Evolutionary conservation across 306 rosid species (phyloP).

Genomic region (Sechiopsis laciniata): DNA sequence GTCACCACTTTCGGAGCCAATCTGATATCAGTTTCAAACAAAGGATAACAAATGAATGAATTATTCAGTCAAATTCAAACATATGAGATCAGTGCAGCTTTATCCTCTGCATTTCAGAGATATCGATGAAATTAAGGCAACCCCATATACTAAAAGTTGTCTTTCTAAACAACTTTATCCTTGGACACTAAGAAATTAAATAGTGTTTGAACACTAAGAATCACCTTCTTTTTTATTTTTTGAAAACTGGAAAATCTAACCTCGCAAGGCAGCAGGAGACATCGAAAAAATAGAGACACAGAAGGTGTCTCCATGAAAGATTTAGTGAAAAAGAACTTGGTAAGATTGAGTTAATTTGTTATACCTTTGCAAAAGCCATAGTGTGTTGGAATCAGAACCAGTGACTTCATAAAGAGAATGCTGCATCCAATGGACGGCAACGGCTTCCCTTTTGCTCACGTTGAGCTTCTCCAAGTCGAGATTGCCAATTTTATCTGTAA

Average conservation of each 20-base stretch:
- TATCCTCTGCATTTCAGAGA: not conserved
- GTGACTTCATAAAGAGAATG: conserved; percentile 96
- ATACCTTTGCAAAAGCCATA: conserved; percentile 94
- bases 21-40: conserved; percentile 37
- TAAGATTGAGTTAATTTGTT: not conserved
- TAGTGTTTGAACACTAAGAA: not conserved
- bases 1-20: conserved; percentile 95
- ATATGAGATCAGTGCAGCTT: not conserved
- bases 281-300: no score
- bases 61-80: conserved; percentile 5
- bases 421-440: conserved; percentile 98
- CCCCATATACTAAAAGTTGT: not conserved
- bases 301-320: conserved; percentile 2
- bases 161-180: not conserved
- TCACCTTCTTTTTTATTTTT: not conserved
- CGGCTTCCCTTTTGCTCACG: conserved; percentile 75
- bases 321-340: not conserved
- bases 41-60: not conserved
- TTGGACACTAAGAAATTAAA: no score
- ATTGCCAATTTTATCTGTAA: conserved; percentile 83
- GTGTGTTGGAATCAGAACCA: conserved; percentile 80
- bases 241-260: no score
- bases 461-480: conserved; percentile 66
- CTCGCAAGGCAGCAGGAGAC: no score
- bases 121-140: conserved; percentile 2